Evolutionary conservation across 2,329 filamentous ascomycete species (phyloP).

Genomic region (Xylaria sp.): DNA sequence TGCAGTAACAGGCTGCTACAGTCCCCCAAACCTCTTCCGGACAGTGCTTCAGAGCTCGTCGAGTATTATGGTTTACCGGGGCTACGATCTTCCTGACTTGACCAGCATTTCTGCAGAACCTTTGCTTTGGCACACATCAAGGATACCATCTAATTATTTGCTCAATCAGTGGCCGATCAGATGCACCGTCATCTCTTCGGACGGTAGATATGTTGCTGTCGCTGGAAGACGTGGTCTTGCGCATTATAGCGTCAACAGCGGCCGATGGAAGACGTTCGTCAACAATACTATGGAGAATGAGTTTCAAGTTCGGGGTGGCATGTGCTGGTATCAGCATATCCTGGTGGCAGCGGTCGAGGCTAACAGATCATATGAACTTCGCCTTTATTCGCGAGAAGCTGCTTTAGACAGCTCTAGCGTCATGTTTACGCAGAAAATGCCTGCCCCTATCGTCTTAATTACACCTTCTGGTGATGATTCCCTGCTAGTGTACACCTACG

Average conservation of each 20-base stretch:
- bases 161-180: constrained; percentile 94
- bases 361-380: constrained; percentile 82
- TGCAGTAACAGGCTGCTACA: constrained; percentile 91
- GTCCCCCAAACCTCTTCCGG: constrained; percentile 87
- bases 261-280: constrained; percentile 94
- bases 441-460: constrained; percentile 88
- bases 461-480: constrained; percentile 93
- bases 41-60: constrained; percentile 89
- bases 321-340: constrained; percentile 99
- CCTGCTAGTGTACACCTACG: constrained; percentile 94
- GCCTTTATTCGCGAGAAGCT: constrained; percentile 91
- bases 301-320: constrained; percentile 91
- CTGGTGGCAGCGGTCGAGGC: constrained; percentile 93
- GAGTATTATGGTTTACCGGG: constrained; percentile 90
- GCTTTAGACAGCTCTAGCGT: constrained; percentile 77
- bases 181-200: constrained; percentile 85
- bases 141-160: constrained; percentile 85
- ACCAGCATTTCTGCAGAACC: constrained; percentile 92
- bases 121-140: constrained; percentile 93
- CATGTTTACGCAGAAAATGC: constrained; percentile 80
- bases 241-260: constrained; percentile 94
- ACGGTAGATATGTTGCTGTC: constrained; percentile 94
- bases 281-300: constrained; percentile 84
- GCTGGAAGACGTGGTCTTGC: constrained; percentile 91
- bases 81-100: constrained; percentile 89